A percentile compares a stretch with the other conserved stretches of the same genome.
phyloP scores from a whole-genome alignment of 2,329 filamentous ascomycete species.

The Cladophialophora bantiana region DNA sequence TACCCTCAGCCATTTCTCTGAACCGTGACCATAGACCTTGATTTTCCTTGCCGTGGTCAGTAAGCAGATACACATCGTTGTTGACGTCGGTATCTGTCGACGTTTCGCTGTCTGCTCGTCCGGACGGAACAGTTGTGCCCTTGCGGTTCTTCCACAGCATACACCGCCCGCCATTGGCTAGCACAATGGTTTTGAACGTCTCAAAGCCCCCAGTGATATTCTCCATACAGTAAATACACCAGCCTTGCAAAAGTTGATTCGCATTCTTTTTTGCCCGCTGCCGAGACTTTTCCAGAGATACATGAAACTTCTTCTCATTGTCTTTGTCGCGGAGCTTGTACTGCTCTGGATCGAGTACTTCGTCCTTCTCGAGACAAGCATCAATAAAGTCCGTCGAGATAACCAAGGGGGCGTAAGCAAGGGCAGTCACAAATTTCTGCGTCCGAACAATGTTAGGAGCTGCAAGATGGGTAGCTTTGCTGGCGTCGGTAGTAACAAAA shows the following conservation, averaged over 20 bases:
- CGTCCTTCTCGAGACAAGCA: constrained; percentile 72
- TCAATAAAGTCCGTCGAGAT: constrained; percentile 82
- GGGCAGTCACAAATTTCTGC: constrained; percentile 87
- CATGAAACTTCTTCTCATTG: constrained; percentile 73
- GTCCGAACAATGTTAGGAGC: constrained; percentile 88
- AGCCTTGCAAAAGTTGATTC: constrained; percentile 74
- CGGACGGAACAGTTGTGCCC: constrained; percentile 70
- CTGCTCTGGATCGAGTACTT: constrained; percentile 68
- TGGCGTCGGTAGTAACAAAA: constrained; percentile 75
- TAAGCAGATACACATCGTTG: constrained; percentile 81
- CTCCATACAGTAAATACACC: constrained; percentile 84
- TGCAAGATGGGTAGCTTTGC: constrained; percentile 82
- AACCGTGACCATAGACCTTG: constrained; percentile 80
- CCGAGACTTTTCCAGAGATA: constrained; percentile 73
- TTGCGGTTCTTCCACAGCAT: constrained; percentile 77
- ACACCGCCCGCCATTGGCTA: constrained; percentile 86
- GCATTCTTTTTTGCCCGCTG: constrained; percentile 76
- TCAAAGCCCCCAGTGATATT: constrained; percentile 81
- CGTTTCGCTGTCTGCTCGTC: constrained; percentile 46
- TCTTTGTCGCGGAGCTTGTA: constrained; percentile 74
- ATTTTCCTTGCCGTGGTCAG: constrained; percentile 71
- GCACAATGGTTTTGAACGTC: constrained; percentile 83
- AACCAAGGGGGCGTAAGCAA: constrained; percentile 80
- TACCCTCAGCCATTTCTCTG: constrained; percentile 75
- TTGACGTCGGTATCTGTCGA: constrained; percentile 62